Percentiles rank a stretch among this genome's conserved stretches.
Conservation (phyloP, 2,329 filamentous ascomycete genomes). For the Phialemonium atrogriseum region DNA sequence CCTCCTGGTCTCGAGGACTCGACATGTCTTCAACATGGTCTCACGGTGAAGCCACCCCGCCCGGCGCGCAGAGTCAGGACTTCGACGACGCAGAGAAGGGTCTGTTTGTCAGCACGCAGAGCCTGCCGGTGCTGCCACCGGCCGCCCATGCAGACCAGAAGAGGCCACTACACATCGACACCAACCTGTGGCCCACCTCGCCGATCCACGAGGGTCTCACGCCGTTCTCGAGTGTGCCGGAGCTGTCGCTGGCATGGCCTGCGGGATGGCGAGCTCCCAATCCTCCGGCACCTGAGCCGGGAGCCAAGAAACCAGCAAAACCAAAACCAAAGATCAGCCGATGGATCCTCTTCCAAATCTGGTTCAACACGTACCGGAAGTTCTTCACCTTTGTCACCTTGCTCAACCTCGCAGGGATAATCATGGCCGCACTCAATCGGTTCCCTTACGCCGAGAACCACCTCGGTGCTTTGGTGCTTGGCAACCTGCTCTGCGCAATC, state of each 20-base stretch:
- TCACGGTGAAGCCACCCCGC: conserved; percentile 6
- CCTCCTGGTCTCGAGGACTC: conserved; percentile 1
- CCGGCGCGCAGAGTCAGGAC: conserved; percentile 9
- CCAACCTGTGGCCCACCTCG: conserved; percentile 14
- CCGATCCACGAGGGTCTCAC: conserved; percentile 24
- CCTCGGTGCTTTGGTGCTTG: conserved; percentile 28
- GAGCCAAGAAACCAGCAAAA: conserved; percentile 5
- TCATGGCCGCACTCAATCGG: conserved; percentile 20
- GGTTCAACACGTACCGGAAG: conserved; percentile 32
- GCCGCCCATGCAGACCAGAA: conserved; percentile 14
- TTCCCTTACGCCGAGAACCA: conserved; percentile 29
- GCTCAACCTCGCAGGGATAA: conserved; percentile 27
- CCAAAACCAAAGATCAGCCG: conserved; percentile 18
- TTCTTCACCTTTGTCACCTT: conserved; percentile 28
- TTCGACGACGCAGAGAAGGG: conserved; percentile 27
- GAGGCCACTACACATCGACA: conserved; percentile 12
- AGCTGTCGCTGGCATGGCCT: conserved; percentile 17
- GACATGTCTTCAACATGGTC: conserved; percentile 15
- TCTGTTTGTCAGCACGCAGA: conserved; percentile 18
- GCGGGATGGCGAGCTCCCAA: conserved; percentile 3
- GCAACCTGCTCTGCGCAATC: conserved; percentile 28
- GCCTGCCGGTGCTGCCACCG: conserved; percentile 14
- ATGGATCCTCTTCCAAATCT: conserved; percentile 26
- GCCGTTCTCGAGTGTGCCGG: conserved; percentile 17
- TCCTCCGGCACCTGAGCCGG: conserved; percentile 1